These are phyloP conservation scores for Tetrahymena elliotti DNA, from an alignment of 73 alveolate genomes.

Conservation along the genomic window DNA sequence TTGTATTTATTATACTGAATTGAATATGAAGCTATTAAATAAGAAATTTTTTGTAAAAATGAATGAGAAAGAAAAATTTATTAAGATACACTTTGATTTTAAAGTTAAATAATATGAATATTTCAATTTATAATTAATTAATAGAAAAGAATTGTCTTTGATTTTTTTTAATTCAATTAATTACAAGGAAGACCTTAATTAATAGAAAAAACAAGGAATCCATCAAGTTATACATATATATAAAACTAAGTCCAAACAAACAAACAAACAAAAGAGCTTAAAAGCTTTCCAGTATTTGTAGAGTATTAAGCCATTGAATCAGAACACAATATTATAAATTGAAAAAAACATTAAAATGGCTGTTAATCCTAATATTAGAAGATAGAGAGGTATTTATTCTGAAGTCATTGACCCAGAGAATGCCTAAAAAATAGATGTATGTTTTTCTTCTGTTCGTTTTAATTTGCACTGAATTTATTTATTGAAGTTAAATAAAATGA, in stretches of 20 bases:
- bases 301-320: neutral
- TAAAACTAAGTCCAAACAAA: neutral
- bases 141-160: neutral
- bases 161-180: neutral
- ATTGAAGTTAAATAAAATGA: neutral
- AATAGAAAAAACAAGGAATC: neutral
- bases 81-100: neutral
- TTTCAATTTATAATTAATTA: neutral
- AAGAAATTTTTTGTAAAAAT: neutral
- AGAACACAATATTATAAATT: neutral
- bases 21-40: neutral
- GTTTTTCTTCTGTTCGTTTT: neutral
- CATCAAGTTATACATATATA: neutral
- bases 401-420: slow-evolving; percentile 31
- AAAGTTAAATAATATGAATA: neutral
- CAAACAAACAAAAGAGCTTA: neutral
- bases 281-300: neutral
- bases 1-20: too few relatives aligned
- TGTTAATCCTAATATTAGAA: neutral
- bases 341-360: neutral
- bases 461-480: neutral
- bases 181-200: neutral
- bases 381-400: slow-evolving; percentile 39
- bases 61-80: too few relatives aligned
- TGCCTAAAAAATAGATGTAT: neutral